phyloP scores from a whole-genome alignment of 441 rosid species.

The Syzygium malaccense region DNA sequence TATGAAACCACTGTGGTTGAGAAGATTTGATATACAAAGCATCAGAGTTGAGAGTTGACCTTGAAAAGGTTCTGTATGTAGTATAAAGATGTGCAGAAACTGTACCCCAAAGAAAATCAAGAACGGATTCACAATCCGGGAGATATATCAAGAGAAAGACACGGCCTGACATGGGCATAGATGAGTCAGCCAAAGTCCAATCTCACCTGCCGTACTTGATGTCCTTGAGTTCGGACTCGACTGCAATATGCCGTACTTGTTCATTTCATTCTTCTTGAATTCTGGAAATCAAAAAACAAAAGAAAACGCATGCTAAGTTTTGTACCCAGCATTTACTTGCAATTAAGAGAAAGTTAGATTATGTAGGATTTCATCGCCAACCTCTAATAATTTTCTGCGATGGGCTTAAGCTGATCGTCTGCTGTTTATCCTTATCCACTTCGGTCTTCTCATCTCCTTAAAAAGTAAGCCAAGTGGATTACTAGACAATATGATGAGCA shows the following conservation, averaged over 20 bases:
- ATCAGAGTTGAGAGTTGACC: not conserved
- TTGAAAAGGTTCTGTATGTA: not conserved
- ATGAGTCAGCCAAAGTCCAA: not conserved
- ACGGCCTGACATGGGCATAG: not conserved
- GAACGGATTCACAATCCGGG: not conserved
- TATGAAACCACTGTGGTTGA: not conserved
- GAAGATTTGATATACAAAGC: not conserved
- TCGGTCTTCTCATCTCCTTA: not conserved
- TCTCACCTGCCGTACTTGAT: conserved; percentile 27
- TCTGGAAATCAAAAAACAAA: conserved; percentile 8
- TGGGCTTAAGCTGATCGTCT: not conserved
- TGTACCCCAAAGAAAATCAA: not conserved
- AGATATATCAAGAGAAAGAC: not conserved
- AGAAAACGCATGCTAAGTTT: not conserved
- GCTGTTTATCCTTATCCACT: not conserved
- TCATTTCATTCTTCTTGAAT: conserved; percentile 43
- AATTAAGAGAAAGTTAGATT: not conserved
- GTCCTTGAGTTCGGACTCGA: conserved; percentile 14
- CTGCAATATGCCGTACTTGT: conserved; percentile 26
- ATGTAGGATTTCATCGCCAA: not conserved
- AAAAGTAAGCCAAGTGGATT: not conserved
- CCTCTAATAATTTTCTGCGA: not conserved
- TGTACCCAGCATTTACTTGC: not conserved
- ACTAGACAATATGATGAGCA: not conserved
- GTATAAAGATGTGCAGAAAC: not conserved